Evolutionary conservation across 176 grass and related monocot genomes (phyloP), one percentile per base, ranked within the genome.

Genomic region (Rhipidocladum racemiflorum): DNA sequence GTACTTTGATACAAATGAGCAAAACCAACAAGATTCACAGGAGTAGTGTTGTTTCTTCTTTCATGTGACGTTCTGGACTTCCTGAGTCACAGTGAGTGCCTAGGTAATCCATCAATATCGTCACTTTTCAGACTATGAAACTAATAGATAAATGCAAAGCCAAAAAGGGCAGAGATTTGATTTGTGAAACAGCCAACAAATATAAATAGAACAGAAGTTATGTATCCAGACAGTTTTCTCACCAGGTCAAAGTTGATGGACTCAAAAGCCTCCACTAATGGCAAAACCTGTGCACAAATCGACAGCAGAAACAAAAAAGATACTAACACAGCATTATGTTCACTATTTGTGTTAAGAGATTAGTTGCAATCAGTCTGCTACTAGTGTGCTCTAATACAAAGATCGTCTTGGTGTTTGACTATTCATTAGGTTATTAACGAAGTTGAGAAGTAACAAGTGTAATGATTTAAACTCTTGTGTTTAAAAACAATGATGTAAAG

Each of bases 231-330:
- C 9, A 44, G 36, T 59, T 72, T 72, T 13, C 90, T 93, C 79
- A 99, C 96, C 92, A 99, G 70, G 65, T 90, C 85, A 85, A 95
- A 90, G 42, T 90, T 99, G 49, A 88, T 72, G 36, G 92, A 95
- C 68, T 90, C 85, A 21, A 88, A 99, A 90, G 91, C 76, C 73
- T 95, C 96, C 81, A 99, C 83, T 75, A 88, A 77, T 51, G 96
- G 92, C 83, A 95, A 82, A 86, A 93, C 85, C 96, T 95, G 93
- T 56, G 4, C 34, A 80, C 25, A 68, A 30, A 85, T 11, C 15
- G 17, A 84, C 57, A 88, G 40, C 74, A 72, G 43, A 65, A 49
- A 65, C 64, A 39, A 82, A 91, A 83, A 78, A 61, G 38, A 81
- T 49, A 28, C 45, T 77, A 68, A 65, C 59, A 79, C 65, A 50